Evolutionary conservation across 495 filamentous ascomycete genomes (phyloP).

Genomic region (Tuber aestivum): DNA sequence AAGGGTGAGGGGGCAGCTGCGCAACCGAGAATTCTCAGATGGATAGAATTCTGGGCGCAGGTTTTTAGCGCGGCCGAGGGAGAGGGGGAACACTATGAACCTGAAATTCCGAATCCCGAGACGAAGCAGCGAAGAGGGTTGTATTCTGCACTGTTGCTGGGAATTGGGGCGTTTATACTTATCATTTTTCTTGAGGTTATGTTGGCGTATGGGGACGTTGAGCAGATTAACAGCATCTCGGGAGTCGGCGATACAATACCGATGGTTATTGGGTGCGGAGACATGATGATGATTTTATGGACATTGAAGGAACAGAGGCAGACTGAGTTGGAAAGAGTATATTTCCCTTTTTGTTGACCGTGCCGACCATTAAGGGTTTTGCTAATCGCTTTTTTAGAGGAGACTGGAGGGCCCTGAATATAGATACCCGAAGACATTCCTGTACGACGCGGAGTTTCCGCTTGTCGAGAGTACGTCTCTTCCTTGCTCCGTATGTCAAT

Average conservation of each 20-base stretch:
- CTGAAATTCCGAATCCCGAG: neutral
- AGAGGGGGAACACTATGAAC: neutral
- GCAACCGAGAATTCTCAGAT: neutral
- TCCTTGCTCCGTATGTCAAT: neutral
- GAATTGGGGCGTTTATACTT: neutral
- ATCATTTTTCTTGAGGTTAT: neutral
- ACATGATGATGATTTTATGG: neutral
- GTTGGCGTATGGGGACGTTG: neutral
- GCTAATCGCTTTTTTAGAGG: neutral
- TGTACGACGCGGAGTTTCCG: neutral
- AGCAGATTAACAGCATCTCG: neutral
- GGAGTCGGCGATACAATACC: neutral
- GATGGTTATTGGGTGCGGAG: neutral
- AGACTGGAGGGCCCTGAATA: neutral
- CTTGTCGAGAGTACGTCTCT: neutral
- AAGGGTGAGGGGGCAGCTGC: neutral
- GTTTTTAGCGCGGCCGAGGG: neutral
- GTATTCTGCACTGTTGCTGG: neutral
- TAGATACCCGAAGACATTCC: conserved; percentile 1
- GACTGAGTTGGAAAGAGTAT: neutral
- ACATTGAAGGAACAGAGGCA: neutral
- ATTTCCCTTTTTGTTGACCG: neutral
- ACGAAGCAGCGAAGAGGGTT: neutral
- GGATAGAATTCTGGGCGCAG: neutral
- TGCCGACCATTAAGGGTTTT: neutral